Percentiles rank a stretch among this genome's conserved stretches.
phyloP scores from a whole-genome alignment of 148 eudicot species.

The Camellia japonica region DNA sequence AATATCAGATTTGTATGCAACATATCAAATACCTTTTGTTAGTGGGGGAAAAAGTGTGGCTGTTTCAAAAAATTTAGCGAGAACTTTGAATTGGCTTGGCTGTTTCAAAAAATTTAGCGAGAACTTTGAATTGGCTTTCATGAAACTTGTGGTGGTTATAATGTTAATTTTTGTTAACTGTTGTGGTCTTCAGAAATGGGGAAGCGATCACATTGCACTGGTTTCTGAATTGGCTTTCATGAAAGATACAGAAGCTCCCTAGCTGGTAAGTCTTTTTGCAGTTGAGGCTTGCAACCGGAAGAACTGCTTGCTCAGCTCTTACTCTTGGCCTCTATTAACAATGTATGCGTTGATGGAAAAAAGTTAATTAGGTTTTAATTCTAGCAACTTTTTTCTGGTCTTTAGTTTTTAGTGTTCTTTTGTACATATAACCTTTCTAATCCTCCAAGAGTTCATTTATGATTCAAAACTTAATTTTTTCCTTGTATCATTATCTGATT shows the following conservation, averaged over 20 bases:
- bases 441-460: too few relatives aligned
- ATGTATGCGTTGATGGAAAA: too few relatives aligned
- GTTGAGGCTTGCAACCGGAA: not conserved
- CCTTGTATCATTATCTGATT: too few relatives aligned
- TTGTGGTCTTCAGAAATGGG: slow-evolving; percentile 80
- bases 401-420: too few relatives aligned
- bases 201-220: slow-evolving; percentile 95
- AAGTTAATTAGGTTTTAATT: too few relatives aligned
- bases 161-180: slow-evolving; percentile 7
- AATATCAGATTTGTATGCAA: not conserved
- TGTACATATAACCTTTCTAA: too few relatives aligned
- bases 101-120: not conserved
- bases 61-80: not conserved
- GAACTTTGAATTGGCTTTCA: not conserved
- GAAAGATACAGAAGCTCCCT: slow-evolving; percentile 20
- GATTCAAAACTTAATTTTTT: too few relatives aligned
- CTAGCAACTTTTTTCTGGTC: too few relatives aligned
- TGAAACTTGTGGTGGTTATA: too few relatives aligned
- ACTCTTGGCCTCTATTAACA: too few relatives aligned
- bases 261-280: not conserved
- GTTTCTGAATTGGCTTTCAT: slow-evolving; percentile 81
- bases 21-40: not conserved
- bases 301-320: not conserved
- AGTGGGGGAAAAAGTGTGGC: not conserved
- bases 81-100: not conserved